Conservation (phyloP, 805 yeast genomes). For the Candida peoriensis region DNA sequence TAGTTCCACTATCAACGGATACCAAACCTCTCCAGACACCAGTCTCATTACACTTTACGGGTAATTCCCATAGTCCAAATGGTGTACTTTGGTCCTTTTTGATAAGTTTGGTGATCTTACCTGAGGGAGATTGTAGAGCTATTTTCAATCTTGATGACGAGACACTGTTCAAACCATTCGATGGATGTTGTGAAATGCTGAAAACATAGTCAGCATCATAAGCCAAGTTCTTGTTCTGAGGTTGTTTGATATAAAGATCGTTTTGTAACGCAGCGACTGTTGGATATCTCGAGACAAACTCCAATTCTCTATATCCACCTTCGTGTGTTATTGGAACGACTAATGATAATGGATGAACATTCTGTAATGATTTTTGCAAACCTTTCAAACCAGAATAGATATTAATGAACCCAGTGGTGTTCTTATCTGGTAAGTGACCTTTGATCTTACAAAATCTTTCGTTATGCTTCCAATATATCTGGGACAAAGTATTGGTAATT, state of each 20-base stretch:
- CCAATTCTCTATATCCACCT: slow-evolving; percentile 57
- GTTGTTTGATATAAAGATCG: slow-evolving; percentile 80
- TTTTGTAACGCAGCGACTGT: slow-evolving; percentile 61
- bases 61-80: slow-evolving; percentile 55
- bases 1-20: slow-evolving; percentile 66
- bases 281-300: slow-evolving; percentile 69
- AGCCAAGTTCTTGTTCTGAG: slow-evolving; percentile 65
- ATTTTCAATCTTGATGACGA: slow-evolving; percentile 41
- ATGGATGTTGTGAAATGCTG: slow-evolving; percentile 48
- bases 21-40: slow-evolving; percentile 86
- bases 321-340: slow-evolving; percentile 71
- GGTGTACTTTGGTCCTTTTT: slow-evolving; percentile 43
- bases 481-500: slow-evolving; percentile 60
- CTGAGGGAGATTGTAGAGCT: slow-evolving; percentile 81
- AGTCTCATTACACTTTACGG: slow-evolving; percentile 56
- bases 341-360: slow-evolving; percentile 63
- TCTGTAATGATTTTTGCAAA: slow-evolving; percentile 47
- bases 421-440: slow-evolving; percentile 71
- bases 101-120: slow-evolving; percentile 59
- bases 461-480: slow-evolving; percentile 64
- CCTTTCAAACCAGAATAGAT: slow-evolving; percentile 70
- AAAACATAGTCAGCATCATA: slow-evolving; percentile 60
- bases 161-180: slow-evolving; percentile 13
- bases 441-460: slow-evolving; percentile 71
- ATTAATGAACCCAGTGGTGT: slow-evolving; percentile 64